phyloP scores from a whole-genome alignment of 345 rosid genomes.

The Hibiscus syriacus region DNA sequence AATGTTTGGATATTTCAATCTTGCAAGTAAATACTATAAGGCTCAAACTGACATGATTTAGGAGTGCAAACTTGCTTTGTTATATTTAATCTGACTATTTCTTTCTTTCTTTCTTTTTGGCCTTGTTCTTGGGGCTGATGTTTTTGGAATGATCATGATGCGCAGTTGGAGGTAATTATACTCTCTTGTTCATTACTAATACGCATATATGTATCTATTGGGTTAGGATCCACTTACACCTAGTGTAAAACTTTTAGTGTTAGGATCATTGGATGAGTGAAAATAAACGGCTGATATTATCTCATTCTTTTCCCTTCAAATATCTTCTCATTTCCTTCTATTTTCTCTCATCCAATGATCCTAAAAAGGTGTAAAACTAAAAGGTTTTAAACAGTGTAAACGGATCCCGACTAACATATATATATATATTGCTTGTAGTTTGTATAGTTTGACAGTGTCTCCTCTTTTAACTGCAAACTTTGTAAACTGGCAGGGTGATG shows the following conservation, averaged over 20 bases:
- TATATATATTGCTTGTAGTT: no score
- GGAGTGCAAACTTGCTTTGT: not conserved
- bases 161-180: slow-evolving; percentile 64
- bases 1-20: not conserved
- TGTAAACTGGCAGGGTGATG: slow-evolving; percentile 49
- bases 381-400: not conserved
- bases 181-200: not conserved
- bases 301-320: no score
- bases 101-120: not conserved
- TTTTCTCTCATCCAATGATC: no score
- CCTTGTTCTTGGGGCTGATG: slow-evolving; percentile 1
- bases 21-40: no score
- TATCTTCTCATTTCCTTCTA: no score
- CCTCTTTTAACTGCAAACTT: not conserved
- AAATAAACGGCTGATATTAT: no score
- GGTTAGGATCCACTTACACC: not conserved
- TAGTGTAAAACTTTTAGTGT: no score
- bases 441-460: not conserved
- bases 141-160: not conserved
- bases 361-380: no score
- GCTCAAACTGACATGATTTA: not conserved
- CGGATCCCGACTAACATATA: no score
- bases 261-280: no score
- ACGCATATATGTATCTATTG: not conserved
- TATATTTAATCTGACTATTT: not conserved